These are phyloP conservation scores for Plasmodium relictum DNA, from an alignment of 169 alveolate species.

Conservation along the genomic window DNA sequence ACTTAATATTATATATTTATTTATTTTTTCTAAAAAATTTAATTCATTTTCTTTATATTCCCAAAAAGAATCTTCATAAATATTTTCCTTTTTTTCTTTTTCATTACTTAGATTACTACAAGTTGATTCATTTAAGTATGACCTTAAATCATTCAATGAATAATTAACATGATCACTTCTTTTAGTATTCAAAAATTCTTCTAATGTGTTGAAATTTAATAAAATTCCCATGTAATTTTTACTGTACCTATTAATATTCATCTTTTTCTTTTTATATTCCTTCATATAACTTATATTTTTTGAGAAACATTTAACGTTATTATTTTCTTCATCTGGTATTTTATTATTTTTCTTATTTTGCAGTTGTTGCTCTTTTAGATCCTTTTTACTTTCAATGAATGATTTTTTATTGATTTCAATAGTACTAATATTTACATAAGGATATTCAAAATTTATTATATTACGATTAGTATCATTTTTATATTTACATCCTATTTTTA, in stretches of 20 bases:
- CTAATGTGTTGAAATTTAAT: conserved; percentile 55
- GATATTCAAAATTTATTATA: conserved; percentile 11
- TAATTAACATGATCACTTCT: conserved; percentile 20
- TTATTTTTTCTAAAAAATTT: conserved; percentile 58
- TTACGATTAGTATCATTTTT: neutral
- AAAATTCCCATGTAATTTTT: conserved; percentile 39
- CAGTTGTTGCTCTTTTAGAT: neutral
- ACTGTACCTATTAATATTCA: neutral
- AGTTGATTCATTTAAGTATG: conserved; percentile 1
- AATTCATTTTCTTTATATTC: conserved; percentile 38
- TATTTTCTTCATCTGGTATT: neutral
- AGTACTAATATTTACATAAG: conserved; percentile 12
- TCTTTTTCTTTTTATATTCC: neutral
- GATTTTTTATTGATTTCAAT: conserved; percentile 46
- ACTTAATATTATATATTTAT: conserved; percentile 45
- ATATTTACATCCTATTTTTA: conserved; percentile 15
- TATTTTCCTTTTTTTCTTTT: neutral
- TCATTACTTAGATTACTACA: neutral
- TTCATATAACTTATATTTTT: neutral
- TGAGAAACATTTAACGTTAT: neutral
- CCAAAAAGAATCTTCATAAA: conserved; percentile 53
- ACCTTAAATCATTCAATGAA: conserved; percentile 14
- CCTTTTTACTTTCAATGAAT: neutral
- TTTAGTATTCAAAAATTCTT: conserved; percentile 39
- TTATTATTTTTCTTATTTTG: neutral